Evolutionary conservation across 2,329 filamentous ascomycete genomes (phyloP), one percentile per base, ranked within the genome.

Genomic region (Biscogniauxia sp.): DNA sequence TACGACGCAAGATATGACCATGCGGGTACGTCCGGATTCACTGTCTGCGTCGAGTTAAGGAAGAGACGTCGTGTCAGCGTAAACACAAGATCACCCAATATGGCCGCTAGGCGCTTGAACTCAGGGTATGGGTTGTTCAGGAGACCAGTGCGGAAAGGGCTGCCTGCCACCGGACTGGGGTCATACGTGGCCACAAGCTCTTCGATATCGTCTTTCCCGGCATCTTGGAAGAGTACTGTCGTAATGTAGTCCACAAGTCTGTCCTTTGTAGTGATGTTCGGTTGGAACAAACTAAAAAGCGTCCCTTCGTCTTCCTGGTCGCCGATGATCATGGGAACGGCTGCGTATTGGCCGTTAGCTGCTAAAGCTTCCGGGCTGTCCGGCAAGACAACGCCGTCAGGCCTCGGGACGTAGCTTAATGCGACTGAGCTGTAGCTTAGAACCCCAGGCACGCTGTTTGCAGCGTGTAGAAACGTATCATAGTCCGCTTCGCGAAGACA

Each of bases 231-330:
- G 77, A 85, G 89, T 55, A 84, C 65, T 0, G 75, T 70, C 1
- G 75, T 69, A 20, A 95, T 75, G 69, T 94, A 94, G 19, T 81
- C 76, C 37, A 86, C 80, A 0, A 93, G 66, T 5, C 85, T 75
- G 1, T 76, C 75, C 0, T 81, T 85, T 1, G 81, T 88, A 9
- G 84, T 90, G 55, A 93, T 77, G 71, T 93, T 91, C 32, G 75
- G 71, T 65, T 91, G 88, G 72, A 88, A 88, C 37, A 93, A 78
- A 5, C 87, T 80, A 71, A 93, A 92, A 1, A 93, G 74, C 0
- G 90, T 92, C 19, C 90, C 90, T 74, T 94, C 90, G 70, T 94
- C 91, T 77, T 93, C 90, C 73, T 92, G 89, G 70, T 92, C 84
- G 51, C 91, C 90, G 49, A 90, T 82, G 59, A 89, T 88, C 70